Conservation (phyloP, 2,329 filamentous ascomycete species). For the Trichoderma atroviride region DNA sequence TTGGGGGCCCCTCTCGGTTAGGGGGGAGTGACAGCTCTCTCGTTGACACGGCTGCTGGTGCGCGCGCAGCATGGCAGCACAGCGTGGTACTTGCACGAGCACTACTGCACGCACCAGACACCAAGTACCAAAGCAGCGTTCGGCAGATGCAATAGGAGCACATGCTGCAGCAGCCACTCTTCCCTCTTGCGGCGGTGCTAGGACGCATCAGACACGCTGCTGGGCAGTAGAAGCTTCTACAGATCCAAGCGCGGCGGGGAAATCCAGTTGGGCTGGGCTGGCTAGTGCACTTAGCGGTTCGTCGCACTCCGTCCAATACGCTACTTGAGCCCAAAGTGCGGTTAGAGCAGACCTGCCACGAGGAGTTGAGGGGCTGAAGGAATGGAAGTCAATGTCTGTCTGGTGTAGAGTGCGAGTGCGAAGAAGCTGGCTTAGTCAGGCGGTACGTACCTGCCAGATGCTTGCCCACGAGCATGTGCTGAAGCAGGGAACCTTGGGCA, state of each 20-base stretch:
- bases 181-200: background rate
- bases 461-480: background rate
- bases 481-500: background rate
- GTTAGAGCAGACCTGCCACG: background rate
- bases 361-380: background rate
- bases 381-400: constrained; percentile 11
- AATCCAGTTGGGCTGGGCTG: constrained; percentile 12
- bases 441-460: background rate
- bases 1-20: background rate
- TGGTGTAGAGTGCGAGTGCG: background rate
- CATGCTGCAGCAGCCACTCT: background rate
- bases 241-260: constrained; percentile 27
- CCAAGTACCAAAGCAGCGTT: background rate
- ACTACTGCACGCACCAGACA: background rate
- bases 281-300: background rate
- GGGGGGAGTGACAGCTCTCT: background rate
- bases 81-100: background rate
- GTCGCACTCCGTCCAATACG: background rate
- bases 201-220: background rate
- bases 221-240: constrained; percentile 12
- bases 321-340: background rate
- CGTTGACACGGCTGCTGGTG: background rate
- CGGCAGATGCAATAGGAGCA: constrained; percentile 4
- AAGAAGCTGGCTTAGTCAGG: background rate
- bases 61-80: background rate